phyloP scores from a whole-genome alignment of 2,329 filamentous ascomycete genomes.

The Colletotrichum kahawae region DNA sequence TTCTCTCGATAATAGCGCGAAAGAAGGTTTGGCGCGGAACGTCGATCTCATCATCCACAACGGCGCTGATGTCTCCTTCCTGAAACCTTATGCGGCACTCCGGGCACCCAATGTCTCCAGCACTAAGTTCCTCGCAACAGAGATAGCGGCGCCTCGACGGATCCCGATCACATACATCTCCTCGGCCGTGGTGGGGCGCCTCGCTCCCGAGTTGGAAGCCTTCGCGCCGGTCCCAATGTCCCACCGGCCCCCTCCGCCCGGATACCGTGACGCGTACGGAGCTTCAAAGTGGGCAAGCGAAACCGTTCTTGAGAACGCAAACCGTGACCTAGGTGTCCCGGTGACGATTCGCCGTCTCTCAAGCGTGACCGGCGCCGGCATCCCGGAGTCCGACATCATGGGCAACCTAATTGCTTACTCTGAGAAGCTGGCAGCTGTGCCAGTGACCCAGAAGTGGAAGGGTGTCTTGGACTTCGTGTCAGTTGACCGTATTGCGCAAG shows the following conservation, averaged over 20 bases:
- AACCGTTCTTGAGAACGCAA: conserved; percentile 30
- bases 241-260: conserved; percentile 15
- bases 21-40: neutral
- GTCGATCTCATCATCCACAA: conserved; percentile 57
- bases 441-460: neutral
- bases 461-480: neutral
- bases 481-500: neutral
- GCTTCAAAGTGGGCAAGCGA: conserved; percentile 40
- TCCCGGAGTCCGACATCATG: neutral
- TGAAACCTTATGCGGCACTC: conserved; percentile 34
- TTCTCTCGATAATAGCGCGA: conserved; percentile 36
- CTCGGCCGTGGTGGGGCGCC: conserved; percentile 25
- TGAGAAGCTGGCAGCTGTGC: neutral
- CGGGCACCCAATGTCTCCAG: conserved; percentile 31
- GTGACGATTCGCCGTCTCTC: conserved; percentile 32
- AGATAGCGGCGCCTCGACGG: conserved; percentile 24
- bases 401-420: neutral
- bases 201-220: neutral
- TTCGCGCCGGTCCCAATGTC: conserved; percentile 17
- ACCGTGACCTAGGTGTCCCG: conserved; percentile 20
- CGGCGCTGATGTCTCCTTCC: conserved; percentile 39
- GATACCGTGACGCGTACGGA: conserved; percentile 33
- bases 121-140: conserved; percentile 28
- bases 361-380: neutral
- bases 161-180: conserved; percentile 44